A percentile compares a stretch with the other conserved stretches of the same genome.
phyloP scores from a whole-genome alignment of 148 eudicot species.

The Silene uniflora region DNA sequence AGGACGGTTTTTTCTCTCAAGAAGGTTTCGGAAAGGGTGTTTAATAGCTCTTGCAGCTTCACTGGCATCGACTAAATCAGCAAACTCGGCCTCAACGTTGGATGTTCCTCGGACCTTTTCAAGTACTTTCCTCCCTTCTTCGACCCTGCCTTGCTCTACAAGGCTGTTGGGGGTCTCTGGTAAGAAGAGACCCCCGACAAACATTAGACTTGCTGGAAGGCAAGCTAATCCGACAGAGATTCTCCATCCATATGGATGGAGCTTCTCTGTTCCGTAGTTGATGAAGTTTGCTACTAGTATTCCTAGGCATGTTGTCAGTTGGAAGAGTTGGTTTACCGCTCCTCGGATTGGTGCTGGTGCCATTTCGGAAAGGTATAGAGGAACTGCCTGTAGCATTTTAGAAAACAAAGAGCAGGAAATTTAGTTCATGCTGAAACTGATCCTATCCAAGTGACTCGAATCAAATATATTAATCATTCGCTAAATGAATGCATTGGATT shows the following conservation, averaged over 20 bases:
- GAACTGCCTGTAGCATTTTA: slow-evolving; percentile 50
- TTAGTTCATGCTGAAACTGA: not conserved
- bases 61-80: slow-evolving; percentile 84
- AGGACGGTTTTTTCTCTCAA: slow-evolving; percentile 67
- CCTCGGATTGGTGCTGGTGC: slow-evolving; percentile 69
- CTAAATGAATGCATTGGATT: not conserved
- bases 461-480: no score
- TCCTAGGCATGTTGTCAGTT: slow-evolving; percentile 68
- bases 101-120: slow-evolving; percentile 72
- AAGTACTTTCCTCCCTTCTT: slow-evolving; percentile 53
- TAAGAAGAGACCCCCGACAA: slow-evolving; percentile 60
- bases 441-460: not conserved
- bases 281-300: slow-evolving; percentile 62
- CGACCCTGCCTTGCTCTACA: slow-evolving; percentile 54
- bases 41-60: slow-evolving; percentile 62
- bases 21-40: slow-evolving; percentile 79
- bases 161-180: slow-evolving; percentile 78
- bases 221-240: slow-evolving; percentile 69
- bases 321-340: slow-evolving; percentile 64
- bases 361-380: slow-evolving; percentile 72
- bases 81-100: slow-evolving; percentile 72
- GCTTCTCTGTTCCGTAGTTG: slow-evolving; percentile 52
- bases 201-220: slow-evolving; percentile 61
- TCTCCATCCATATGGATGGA: slow-evolving; percentile 79
- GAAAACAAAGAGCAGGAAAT: not conserved